Percentiles rank a stretch among this genome's conserved stretches.
Conservation (phyloP, 768 basidiomycete species). For the Naematelia aurantialba region DNA sequence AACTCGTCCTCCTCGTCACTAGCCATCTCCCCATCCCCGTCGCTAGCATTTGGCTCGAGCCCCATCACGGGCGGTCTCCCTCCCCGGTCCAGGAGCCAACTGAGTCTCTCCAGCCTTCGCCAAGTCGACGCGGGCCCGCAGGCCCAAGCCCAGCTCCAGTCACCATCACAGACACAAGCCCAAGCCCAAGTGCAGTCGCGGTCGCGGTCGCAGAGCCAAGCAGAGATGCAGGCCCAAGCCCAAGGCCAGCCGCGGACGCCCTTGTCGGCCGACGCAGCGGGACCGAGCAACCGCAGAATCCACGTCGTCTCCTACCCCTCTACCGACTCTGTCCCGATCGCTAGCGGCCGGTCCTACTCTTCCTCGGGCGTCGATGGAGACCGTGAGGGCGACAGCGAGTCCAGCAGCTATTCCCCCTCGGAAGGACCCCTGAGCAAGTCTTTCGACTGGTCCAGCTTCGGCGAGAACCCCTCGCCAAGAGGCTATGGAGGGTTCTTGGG, state of each 20-base stretch:
- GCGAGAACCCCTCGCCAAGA: neutral
- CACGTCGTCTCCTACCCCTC: constrained; percentile 10
- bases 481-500: neutral
- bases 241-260: neutral
- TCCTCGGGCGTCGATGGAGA: too few species aligned
- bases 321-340: neutral
- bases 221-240: neutral
- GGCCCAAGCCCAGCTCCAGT: neutral
- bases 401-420: neutral
- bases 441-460: neutral
- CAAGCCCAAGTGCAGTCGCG: too few species aligned
- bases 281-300: constrained; percentile 11
- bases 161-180: too few species aligned
- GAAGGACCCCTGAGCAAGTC: neutral
- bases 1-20: constrained; percentile 33
- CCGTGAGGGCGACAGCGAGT: neutral
- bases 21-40: constrained; percentile 24
- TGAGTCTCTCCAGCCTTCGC: neutral
- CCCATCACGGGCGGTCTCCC: neutral
- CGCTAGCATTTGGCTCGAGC: neutral
- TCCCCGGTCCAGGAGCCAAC: neutral
- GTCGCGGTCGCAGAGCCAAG: too few species aligned
- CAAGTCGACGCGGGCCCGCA: neutral
- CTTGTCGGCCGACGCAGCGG: neutral
- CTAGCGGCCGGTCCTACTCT: neutral